phyloP scores from a whole-genome alignment of 2,329 filamentous ascomycete species.

The Fusarium nygamai region DNA sequence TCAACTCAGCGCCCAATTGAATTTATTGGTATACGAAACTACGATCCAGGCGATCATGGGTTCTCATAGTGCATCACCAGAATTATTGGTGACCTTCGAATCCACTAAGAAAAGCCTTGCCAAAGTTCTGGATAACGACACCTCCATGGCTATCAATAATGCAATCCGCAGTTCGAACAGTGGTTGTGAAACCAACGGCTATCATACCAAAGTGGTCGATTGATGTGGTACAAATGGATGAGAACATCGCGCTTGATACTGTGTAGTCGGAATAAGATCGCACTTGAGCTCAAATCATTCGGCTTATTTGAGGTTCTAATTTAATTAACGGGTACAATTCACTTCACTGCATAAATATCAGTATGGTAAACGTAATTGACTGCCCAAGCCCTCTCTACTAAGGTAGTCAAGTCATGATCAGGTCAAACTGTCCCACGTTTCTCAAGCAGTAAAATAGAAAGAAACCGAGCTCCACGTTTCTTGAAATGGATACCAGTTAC shows the following conservation, averaged over 20 bases:
- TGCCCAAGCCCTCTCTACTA: too few relatives aligned
- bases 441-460: neutral
- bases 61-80: neutral
- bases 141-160: neutral
- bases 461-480: neutral
- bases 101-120: neutral
- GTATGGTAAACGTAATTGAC: neutral
- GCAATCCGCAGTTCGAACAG: neutral
- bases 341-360: too few relatives aligned
- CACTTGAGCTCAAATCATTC: neutral
- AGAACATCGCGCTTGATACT: neutral
- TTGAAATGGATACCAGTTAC: neutral
- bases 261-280: neutral
- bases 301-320: too few relatives aligned
- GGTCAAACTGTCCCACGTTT: neutral
- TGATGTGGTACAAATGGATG: neutral
- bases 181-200: neutral
- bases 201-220: neutral
- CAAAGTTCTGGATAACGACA: neutral
- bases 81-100: neutral
- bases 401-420: neutral
- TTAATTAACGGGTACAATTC: too few relatives aligned
- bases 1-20: neutral
- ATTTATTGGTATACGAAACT: neutral
- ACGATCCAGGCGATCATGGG: neutral